Percentiles rank a stretch among this genome's conserved stretches.
Conservation (phyloP, 768 basidiomycete species). For the Lyophyllum decastes region DNA sequence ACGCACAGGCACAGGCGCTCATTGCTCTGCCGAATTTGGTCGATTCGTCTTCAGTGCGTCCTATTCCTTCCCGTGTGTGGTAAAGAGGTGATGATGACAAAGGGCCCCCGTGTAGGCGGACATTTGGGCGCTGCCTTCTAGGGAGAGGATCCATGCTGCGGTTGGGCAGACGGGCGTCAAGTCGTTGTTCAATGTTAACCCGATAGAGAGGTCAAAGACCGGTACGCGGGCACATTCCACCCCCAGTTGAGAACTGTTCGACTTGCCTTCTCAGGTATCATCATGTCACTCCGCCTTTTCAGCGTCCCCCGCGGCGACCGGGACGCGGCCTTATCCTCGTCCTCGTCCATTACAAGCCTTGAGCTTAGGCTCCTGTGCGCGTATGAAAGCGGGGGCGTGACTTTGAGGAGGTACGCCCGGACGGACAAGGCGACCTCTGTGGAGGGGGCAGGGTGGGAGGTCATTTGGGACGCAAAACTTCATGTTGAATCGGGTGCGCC, state of each 20-base stretch:
- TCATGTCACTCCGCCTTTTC: slow-evolving; percentile 86
- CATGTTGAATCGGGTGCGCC: slow-evolving; percentile 74
- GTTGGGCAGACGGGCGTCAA: slow-evolving; percentile 61
- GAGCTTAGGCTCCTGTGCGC: slow-evolving; percentile 68
- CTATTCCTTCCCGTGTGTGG: not conserved
- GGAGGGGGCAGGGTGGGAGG: slow-evolving; percentile 75
- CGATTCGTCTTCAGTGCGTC: slow-evolving; percentile 56
- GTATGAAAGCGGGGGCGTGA: slow-evolving; percentile 90
- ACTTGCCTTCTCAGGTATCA: slow-evolving; percentile 56
- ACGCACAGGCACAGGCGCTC: slow-evolving; percentile 39
- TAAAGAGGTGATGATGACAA: not conserved
- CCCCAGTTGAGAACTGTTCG: not conserved
- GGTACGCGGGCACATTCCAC: slow-evolving; percentile 36
- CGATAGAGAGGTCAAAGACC: slow-evolving; percentile 54
- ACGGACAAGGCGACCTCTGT: slow-evolving; percentile 50
- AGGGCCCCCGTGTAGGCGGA: slow-evolving; percentile 69
- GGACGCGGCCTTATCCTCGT: slow-evolving; percentile 13
- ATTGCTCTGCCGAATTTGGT: slow-evolving; percentile 87
- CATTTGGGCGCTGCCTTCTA: slow-evolving; percentile 76
- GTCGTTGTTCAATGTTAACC: slow-evolving; percentile 39
- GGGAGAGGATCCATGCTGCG: slow-evolving; percentile 77
- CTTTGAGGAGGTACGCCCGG: slow-evolving; percentile 54
- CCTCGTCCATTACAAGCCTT: slow-evolving; percentile 31
- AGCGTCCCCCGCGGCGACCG: slow-evolving; percentile 18
- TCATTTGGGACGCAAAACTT: slow-evolving; percentile 62